Base-by-base conservation (phyloP, 352 stramenopile species). In the Globisporangium abappressorium region DNA sequence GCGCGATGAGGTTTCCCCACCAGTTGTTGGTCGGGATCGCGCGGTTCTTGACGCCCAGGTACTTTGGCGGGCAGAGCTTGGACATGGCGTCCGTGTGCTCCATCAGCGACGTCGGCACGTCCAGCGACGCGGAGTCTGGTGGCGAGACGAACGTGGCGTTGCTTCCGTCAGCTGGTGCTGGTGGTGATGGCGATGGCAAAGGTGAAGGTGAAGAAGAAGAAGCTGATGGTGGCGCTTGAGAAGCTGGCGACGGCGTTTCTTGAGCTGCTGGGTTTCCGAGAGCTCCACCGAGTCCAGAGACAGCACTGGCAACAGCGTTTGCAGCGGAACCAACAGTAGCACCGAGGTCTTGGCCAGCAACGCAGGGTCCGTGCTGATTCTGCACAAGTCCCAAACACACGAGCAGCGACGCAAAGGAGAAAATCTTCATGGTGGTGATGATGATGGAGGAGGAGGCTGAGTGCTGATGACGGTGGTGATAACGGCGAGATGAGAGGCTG, bases 1-100 rank as follows among this genome's bases (percentile, higher is more conserved):
- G 89, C 28, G 80, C 85, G 54, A 94, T 70, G 68, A 94, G 77
- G 66, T 94, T 94, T 18, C 78, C 84, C 86, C 86, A 94, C 86
- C 86, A 94, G 1, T 70, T 72, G 38, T 94, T 94, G 36, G 86
- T 94, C 24, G 86, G 86, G 51, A 94, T 89, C 1, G 86, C 30
- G 73, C 30, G 72, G 66, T 18, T 70, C 78, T 77, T 62, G 5
- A 78, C 67, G 54, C 87, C 75, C 24, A 93, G 65, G 53, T 84
- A 87, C 62, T 81, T 93, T 88, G 85, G 83, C 12, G 70, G 66
- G 59, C 83, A 91, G 2, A 91, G 70, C 28, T 80, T 18, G 84
- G 67, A 70, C 57, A 87, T 78, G 30, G 73, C 74, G 8, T 59
- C 72, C 11, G 76, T 81, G 26, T 77, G 68, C 28, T 78, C 56